Conservation (phyloP, 2,329 filamentous ascomycete species). For the Ophiostoma populinum region DNA sequence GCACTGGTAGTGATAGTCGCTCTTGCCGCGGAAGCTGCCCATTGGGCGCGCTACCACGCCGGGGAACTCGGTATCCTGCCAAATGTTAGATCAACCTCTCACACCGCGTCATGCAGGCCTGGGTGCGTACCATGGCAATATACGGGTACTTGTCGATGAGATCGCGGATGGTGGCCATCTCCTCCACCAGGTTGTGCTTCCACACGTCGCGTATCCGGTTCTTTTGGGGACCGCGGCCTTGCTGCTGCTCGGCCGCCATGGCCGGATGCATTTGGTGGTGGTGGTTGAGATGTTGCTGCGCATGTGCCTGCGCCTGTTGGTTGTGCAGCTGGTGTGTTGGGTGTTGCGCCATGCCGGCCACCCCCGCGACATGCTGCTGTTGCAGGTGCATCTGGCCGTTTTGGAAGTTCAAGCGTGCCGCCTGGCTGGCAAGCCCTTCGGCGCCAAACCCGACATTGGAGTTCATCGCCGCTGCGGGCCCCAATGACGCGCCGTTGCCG, state of each 20-base stretch:
- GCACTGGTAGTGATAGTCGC: constrained; percentile 97
- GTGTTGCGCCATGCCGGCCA: constrained; percentile 33
- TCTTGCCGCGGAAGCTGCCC: constrained; percentile 84
- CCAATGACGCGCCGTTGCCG: constrained; percentile 33
- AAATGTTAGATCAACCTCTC: constrained; percentile 1
- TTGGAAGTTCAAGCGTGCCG: constrained; percentile 75
- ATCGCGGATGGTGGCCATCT: constrained; percentile 70
- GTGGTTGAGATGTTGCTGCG: constrained; percentile 25
- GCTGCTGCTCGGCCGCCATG: constrained; percentile 34
- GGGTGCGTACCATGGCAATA: constrained; percentile 90
- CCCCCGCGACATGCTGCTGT: constrained; percentile 31
- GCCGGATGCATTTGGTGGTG: constrained; percentile 13
- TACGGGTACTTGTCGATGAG: constrained; percentile 85
- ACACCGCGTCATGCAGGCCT: constrained; percentile 1
- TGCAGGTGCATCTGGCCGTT: constrained; percentile 45
- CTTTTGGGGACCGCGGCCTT: constrained; percentile 41
- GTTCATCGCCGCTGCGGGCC: constrained; percentile 24
- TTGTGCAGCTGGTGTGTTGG: constrained; percentile 28
- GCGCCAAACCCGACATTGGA: constrained; percentile 38
- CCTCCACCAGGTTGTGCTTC: constrained; percentile 78
- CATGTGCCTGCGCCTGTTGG: constrained; percentile 27
- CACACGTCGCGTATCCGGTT: constrained; percentile 89
- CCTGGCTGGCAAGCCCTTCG: constrained; percentile 70
- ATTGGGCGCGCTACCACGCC: constrained; percentile 92
- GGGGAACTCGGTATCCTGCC: constrained; percentile 92